Percentiles rank a stretch among this genome's conserved stretches.
Evolutionary conservation across 257 asterid genomes (phyloP).

Genomic region (Solanum sparsipilum): DNA sequence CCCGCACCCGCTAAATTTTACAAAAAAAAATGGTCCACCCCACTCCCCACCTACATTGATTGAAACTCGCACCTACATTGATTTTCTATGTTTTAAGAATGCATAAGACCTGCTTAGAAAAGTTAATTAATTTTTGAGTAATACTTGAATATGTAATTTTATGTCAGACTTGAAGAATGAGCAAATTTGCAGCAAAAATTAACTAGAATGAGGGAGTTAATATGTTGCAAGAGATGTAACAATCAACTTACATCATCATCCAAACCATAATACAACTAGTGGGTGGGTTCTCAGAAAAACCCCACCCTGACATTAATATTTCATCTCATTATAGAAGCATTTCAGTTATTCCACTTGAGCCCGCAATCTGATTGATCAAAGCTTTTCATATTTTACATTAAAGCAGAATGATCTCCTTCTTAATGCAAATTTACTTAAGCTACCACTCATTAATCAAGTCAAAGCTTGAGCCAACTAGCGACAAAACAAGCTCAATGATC

Average conservation of each 20-base stretch:
- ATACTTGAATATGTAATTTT: background rate
- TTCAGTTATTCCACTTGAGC: background rate
- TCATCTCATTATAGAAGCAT: background rate
- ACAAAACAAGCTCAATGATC: background rate
- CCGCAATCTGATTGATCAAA: background rate
- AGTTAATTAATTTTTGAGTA: too few relatives aligned
- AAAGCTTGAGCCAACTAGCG: background rate
- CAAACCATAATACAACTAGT: background rate
- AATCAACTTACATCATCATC: background rate
- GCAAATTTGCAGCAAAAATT: background rate
- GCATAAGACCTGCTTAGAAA: too few relatives aligned
- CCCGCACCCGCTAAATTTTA: too few relatives aligned
- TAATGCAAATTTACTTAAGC: background rate
- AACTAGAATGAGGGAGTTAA: background rate
- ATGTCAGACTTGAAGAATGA: background rate
- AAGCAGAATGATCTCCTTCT: background rate
- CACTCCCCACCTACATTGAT: too few relatives aligned
- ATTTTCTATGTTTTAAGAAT: too few relatives aligned
- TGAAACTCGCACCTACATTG: too few relatives aligned
- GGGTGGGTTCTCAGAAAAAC: background rate
- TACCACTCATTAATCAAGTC: background rate
- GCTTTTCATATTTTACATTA: background rate
- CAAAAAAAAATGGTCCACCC: too few relatives aligned
- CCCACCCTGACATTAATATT: background rate
- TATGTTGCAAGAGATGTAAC: background rate